Conservation (phyloP, 2,329 filamentous ascomycete genomes). For the Beauveria caledonica region DNA sequence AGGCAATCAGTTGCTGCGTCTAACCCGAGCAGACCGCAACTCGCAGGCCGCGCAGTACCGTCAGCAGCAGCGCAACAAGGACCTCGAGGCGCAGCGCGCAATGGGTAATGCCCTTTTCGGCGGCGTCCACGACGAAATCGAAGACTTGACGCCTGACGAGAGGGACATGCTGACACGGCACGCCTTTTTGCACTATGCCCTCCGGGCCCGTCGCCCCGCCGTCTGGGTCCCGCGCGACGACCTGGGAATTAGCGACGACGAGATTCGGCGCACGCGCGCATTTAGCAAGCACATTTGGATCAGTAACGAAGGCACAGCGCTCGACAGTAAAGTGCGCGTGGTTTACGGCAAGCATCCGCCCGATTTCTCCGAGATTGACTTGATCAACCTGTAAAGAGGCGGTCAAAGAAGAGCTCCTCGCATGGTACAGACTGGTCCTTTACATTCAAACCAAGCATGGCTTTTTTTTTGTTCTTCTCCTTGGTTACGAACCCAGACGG, state of each 20-base stretch:
- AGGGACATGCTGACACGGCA: slow-evolving; percentile 76
- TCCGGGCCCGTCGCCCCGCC: slow-evolving; percentile 75
- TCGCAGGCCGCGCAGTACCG: slow-evolving; percentile 40
- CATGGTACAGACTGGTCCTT: background rate
- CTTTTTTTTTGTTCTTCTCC: background rate
- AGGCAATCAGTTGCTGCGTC: slow-evolving; percentile 39
- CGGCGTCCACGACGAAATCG: slow-evolving; percentile 84
- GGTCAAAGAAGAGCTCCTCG: background rate
- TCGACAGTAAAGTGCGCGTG: slow-evolving; percentile 76
- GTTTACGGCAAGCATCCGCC: slow-evolving; percentile 80
- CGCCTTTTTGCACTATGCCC: slow-evolving; percentile 83
- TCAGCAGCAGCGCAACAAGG: slow-evolving; percentile 41
- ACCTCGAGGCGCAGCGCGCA: slow-evolving; percentile 63
- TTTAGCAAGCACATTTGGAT: slow-evolving; percentile 84
- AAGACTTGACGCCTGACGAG: slow-evolving; percentile 85
- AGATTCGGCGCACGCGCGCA: slow-evolving; percentile 67
- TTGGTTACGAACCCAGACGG: background rate
- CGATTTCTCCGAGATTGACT: slow-evolving; percentile 80
- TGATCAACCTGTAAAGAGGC: slow-evolving; percentile 61
- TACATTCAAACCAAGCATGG: background rate
- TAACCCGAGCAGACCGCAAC: slow-evolving; percentile 27
- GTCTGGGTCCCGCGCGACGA: slow-evolving; percentile 94
- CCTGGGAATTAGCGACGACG: slow-evolving; percentile 83
- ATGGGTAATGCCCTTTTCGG: slow-evolving; percentile 79
- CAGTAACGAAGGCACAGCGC: slow-evolving; percentile 81